phyloP scores from a whole-genome alignment of 1,284 basidiomycete species.

The Cutaneotrichosporon spelunceum region DNA sequence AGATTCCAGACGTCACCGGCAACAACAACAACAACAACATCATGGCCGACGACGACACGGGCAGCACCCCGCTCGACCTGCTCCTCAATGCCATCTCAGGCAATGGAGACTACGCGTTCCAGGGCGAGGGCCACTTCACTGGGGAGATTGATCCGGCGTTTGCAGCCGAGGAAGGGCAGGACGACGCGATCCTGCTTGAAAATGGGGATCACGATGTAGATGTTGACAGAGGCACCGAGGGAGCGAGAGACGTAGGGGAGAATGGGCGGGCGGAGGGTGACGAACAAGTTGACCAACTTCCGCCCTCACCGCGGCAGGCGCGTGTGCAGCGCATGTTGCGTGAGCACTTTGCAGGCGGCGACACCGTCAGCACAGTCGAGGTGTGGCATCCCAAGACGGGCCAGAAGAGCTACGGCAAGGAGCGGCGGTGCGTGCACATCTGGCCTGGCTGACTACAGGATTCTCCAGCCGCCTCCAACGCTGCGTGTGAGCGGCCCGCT shows the following conservation, averaged over 20 bases:
- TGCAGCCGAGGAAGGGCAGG: neutral
- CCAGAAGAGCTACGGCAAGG: slow-evolving; percentile 48
- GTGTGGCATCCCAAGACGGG: slow-evolving; percentile 46
- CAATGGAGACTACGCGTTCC: slow-evolving; percentile 14
- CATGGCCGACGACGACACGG: slow-evolving; percentile 15
- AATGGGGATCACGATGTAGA: slow-evolving; percentile 1
- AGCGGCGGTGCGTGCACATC: slow-evolving; percentile 34
- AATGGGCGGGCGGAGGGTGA: no score
- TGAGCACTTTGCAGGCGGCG: slow-evolving; percentile 11
- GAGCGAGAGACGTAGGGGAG: neutral
- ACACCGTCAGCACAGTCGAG: slow-evolving; percentile 30
- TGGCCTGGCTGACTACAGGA: slow-evolving; percentile 28
- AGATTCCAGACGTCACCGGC: slow-evolving; percentile 18
- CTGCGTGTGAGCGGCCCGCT: slow-evolving; percentile 39
- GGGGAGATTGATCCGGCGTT: neutral
- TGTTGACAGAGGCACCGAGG: neutral
- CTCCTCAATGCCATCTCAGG: slow-evolving; percentile 46
- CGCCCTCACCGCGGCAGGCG: slow-evolving; percentile 13
- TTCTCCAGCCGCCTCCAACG: slow-evolving; percentile 44
- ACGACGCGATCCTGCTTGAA: neutral
- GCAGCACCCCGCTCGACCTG: slow-evolving; percentile 37
- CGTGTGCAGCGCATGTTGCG: slow-evolving; percentile 16
- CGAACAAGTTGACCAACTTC: slow-evolving; percentile 2
- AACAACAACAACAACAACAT: slow-evolving; percentile 3
- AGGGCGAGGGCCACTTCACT: neutral